Base-by-base conservation (phyloP, 2,329 filamentous ascomycete species). In the Aspergillus pseudonomiae region DNA sequence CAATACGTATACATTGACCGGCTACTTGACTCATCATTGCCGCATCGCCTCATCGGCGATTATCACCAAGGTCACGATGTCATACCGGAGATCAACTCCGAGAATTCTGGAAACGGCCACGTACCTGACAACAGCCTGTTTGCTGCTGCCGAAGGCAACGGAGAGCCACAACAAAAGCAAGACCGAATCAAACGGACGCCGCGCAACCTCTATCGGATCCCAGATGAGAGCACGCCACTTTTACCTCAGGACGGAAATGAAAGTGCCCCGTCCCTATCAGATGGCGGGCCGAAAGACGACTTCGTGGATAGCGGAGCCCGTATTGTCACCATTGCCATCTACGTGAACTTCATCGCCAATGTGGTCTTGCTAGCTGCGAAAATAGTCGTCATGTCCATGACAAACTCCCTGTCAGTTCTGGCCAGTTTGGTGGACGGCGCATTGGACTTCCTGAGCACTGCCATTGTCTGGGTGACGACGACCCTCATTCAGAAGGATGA, bases 1-100 rank as follows among this genome's bases (percentile, higher is more conserved):
- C 91, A 96, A 75, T 98, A 97, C 76, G 84, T 96, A 67, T 97
- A 96, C 76, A 97, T 97, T 71, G 94, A 97, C 79, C 88, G 90
- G 59, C 83, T 98, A 62, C 85, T 98, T 65, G 93, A 97, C 79
- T 97, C 93, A 10, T 94, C 92, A 34, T 86, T 97, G n/a, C 94
- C 94, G 2, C 94, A 96, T 74, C 90, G 94, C 71, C 83, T 98
- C 52, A 88, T 98, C 63, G 94, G 96, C 74, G 94, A 97, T 78
- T 97, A 97, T 77, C 89, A 70, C 11, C 65, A 63, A 26, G 46
- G 59, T 26, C 58, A 56, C 9, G 50, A 45, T 10, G 21, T n/a
- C 11, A 36, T 39, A 21, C 43, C 50, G 6, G 39, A 28, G 14
- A 50, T 24, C 30, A 46, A 45, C 2, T 11, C 39, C 32, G 24